These are phyloP conservation scores for Saccharomycopsis microspora DNA, from an alignment of 805 yeast species.

Conservation along the genomic window DNA sequence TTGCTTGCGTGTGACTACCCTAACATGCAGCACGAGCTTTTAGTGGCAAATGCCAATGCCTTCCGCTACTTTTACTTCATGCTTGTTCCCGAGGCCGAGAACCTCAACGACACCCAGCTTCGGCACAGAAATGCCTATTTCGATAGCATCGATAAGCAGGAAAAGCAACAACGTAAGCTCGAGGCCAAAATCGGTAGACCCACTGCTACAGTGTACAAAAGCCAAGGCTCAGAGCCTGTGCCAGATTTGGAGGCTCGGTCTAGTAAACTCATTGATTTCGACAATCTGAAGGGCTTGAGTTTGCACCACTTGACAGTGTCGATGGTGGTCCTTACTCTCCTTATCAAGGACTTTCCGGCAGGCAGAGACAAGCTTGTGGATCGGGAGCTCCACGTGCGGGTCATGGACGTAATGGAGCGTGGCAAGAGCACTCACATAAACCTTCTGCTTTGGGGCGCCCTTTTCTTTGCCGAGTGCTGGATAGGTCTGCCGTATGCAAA, in stretches of 20 bases:
- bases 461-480: constrained; percentile 71
- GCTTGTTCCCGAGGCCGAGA: constrained; percentile 34
- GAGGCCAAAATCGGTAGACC: constrained; percentile 15
- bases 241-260: constrained; percentile 13
- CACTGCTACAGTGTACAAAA: constrained; percentile 8
- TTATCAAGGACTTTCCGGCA: constrained; percentile 65
- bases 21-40: constrained; percentile 82
- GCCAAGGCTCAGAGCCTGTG: neutral
- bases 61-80: constrained; percentile 57
- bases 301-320: constrained; percentile 78
- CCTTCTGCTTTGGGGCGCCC: constrained; percentile 84
- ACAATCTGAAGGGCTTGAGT: constrained; percentile 5
- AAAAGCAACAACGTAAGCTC: constrained; percentile 10
- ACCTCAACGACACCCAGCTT: constrained; percentile 9
- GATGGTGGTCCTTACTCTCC: constrained; percentile 78
- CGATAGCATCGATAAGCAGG: constrained; percentile 16
- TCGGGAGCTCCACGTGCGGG: constrained; percentile 45
- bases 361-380: constrained; percentile 78
- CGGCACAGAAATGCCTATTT: constrained; percentile 15
- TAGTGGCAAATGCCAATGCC: constrained; percentile 6
- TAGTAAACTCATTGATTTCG: constrained; percentile 12
- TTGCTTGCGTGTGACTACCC: constrained; percentile 91
- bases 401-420: constrained; percentile 8
- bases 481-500: constrained; percentile 63
- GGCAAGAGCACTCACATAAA: constrained; percentile 20